Conservation (phyloP, 257 asterid species). For the Anisodus tanguticus region DNA sequence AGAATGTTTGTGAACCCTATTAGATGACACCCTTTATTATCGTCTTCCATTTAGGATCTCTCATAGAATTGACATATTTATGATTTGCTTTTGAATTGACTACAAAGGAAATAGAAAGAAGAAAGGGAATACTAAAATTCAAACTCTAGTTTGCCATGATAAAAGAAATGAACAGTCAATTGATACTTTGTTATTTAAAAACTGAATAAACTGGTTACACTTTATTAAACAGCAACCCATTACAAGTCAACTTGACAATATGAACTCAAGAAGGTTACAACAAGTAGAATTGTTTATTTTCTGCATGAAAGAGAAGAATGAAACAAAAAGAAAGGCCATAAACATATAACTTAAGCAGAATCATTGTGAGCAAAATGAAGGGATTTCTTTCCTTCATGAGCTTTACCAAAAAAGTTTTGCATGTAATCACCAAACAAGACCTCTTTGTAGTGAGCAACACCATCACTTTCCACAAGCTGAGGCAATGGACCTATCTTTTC, state of each 20-base stretch:
- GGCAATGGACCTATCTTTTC: conserved; percentile 45
- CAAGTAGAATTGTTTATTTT: neutral
- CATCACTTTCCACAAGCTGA: conserved; percentile 40
- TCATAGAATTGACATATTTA: neutral
- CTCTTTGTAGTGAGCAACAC: conserved; percentile 38
- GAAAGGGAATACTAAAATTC: neutral
- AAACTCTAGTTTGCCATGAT: neutral
- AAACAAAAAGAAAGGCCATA: neutral
- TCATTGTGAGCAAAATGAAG: conserved; percentile 37
- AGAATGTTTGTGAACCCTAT: neutral
- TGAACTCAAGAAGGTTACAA: neutral
- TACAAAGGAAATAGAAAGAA: neutral
- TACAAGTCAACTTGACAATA: neutral
- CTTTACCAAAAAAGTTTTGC: conserved; percentile 41
- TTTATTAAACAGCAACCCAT: neutral
- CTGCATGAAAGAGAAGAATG: neutral
- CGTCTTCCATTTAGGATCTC: neutral
- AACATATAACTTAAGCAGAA: neutral
- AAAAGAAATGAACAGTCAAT: neutral
- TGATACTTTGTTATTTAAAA: neutral
- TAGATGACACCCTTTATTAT: neutral
- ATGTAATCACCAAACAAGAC: conserved; percentile 45
- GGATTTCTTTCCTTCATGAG: conserved; percentile 47
- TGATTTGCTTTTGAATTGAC: neutral
- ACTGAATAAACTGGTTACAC: neutral